phyloP scores from a whole-genome alignment of 2,329 filamentous ascomycete genomes.

The Cladorrhinum sp. region DNA sequence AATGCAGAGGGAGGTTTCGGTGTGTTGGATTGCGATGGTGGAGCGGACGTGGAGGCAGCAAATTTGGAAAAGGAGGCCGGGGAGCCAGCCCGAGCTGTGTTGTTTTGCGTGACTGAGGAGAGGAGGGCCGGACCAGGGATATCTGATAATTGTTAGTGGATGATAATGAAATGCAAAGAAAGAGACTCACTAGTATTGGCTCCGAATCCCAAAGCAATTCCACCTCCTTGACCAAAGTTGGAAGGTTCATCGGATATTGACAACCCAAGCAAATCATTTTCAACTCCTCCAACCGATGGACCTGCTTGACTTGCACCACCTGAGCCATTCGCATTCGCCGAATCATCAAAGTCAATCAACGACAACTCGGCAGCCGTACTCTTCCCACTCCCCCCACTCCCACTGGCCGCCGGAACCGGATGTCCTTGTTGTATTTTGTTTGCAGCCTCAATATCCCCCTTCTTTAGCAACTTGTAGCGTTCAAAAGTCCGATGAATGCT shows the following conservation, averaged over 20 bases:
- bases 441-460: conserved; percentile 83
- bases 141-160: conserved; percentile 42
- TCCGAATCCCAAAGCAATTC: conserved; percentile 78
- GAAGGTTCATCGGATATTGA: conserved; percentile 65
- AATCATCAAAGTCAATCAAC: conserved; percentile 83
- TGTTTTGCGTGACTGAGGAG: conserved; percentile 61
- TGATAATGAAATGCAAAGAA: background rate
- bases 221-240: conserved; percentile 70
- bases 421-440: conserved; percentile 81
- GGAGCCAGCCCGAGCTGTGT: conserved; percentile 50
- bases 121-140: conserved; percentile 63
- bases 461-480: conserved; percentile 92
- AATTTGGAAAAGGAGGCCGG: conserved; percentile 50
- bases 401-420: conserved; percentile 58
- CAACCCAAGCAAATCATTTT: conserved; percentile 87
- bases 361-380: conserved; percentile 73
- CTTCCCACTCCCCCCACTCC: conserved; percentile 62
- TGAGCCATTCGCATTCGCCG: conserved; percentile 53
- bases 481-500: conserved; percentile 97
- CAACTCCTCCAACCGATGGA: conserved; percentile 59
- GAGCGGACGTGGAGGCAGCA: conserved; percentile 52
- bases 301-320: conserved; percentile 36
- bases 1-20: conserved; percentile 50
- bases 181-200: conserved; percentile 59
- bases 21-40: conserved; percentile 50